Conservation (phyloP, 306 rosid species). For the Sindora glabra region DNA sequence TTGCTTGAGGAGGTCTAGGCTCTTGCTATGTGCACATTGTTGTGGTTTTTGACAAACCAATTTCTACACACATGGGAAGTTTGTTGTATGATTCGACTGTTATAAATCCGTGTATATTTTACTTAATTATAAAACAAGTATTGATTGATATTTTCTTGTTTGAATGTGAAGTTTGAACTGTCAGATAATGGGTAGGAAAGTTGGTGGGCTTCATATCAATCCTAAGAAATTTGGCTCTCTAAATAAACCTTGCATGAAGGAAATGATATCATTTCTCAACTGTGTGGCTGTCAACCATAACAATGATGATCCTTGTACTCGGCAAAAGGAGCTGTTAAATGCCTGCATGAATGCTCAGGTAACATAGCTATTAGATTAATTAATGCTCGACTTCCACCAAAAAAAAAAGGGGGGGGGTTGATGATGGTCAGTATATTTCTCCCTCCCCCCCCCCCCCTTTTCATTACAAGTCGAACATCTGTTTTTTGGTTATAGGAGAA, state of each 20-base stretch:
- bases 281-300: slow-evolving; percentile 51
- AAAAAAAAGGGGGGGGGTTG: too few species aligned
- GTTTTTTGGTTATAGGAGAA: neutral
- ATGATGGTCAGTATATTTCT: neutral
- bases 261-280: slow-evolving; percentile 66
- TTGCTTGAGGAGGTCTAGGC: too few species aligned
- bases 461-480: too few species aligned
- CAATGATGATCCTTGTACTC: slow-evolving; percentile 35
- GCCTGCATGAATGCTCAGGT: slow-evolving; percentile 80
- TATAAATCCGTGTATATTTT: neutral
- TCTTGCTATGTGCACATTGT: too few species aligned
- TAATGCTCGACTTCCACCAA: neutral
- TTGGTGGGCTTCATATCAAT: slow-evolving; percentile 53
- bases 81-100: neutral
- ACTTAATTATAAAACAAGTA: neutral
- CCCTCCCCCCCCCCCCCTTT: neutral
- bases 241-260: slow-evolving; percentile 90
- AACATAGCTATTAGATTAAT: slow-evolving; percentile 4
- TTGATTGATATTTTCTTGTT: slow-evolving; percentile 4
- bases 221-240: slow-evolving; percentile 66
- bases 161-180: slow-evolving; percentile 10
- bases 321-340: slow-evolving; percentile 51
- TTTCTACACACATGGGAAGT: neutral
- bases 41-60: too few species aligned
- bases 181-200: slow-evolving; percentile 76